Conservation (phyloP, 371 early-diverging fungal genomes). For the Circinella minor region DNA sequence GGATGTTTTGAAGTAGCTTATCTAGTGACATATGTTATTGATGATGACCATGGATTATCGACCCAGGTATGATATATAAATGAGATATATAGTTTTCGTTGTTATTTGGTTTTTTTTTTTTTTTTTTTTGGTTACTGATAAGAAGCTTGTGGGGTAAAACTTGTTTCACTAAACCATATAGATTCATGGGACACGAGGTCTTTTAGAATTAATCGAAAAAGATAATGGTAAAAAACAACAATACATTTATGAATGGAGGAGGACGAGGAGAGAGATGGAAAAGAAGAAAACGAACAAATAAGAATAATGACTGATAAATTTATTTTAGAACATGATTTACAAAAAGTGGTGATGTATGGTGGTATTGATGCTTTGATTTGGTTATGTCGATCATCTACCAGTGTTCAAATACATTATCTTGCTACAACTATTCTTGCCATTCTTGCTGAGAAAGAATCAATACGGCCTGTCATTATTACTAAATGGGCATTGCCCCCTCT, state of each 20-base stretch:
- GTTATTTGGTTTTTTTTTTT: neutral
- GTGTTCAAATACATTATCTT: slow-evolving; percentile 53
- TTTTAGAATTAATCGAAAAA: slow-evolving; percentile 60
- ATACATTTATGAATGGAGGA: slow-evolving; percentile 1
- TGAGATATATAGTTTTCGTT: no score
- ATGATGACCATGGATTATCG: slow-evolving; percentile 63
- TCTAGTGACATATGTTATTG: slow-evolving; percentile 63
- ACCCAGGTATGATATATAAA: slow-evolving; percentile 51
- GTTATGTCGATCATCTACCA: slow-evolving; percentile 53
- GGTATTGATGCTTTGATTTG: slow-evolving; percentile 68
- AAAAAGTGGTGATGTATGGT: slow-evolving; percentile 59
- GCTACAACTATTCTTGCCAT: slow-evolving; percentile 59
- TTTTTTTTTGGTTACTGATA: neutral
- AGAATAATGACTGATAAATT: no score
- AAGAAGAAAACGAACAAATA: neutral
- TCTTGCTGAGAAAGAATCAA: slow-evolving; percentile 53
- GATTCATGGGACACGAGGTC: slow-evolving; percentile 69
- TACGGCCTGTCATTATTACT: slow-evolving; percentile 54
- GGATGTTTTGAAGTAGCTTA: slow-evolving; percentile 69
- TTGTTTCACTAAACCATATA: slow-evolving; percentile 9
- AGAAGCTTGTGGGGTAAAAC: neutral
- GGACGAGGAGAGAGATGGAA: neutral
- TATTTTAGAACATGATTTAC: slow-evolving; percentile 53
- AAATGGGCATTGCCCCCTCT: slow-evolving; percentile 56
- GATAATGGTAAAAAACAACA: slow-evolving; percentile 49